phyloP scores from a whole-genome alignment of 2,329 filamentous ascomycete species.

The Ramularia endophylla region DNA sequence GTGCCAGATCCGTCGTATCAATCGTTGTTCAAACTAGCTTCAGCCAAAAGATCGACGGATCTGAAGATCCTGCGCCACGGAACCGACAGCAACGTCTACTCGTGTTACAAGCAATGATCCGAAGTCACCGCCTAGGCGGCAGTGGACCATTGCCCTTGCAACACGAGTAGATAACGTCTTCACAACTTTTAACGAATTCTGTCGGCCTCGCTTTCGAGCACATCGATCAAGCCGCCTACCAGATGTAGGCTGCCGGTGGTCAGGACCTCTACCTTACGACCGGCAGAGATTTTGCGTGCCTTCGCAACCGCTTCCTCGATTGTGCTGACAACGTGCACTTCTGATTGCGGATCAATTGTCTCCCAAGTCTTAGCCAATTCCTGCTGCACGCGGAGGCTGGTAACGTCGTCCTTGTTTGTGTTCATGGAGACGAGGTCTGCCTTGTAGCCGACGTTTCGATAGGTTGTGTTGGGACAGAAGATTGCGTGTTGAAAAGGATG shows the following conservation, averaged over 20 bases:
- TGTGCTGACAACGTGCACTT: constrained; percentile 55
- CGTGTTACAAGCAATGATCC: no score
- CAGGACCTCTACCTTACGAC: constrained; percentile 54
- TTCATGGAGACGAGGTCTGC: constrained; percentile 60
- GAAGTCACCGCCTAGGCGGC: no score
- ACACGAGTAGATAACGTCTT: no score
- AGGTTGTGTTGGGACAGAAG: constrained; percentile 75
- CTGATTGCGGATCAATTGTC: constrained; percentile 46
- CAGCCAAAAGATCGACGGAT: no score
- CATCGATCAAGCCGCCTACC: constrained; percentile 70
- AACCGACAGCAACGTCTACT: no score
- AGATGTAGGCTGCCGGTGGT: constrained; percentile 82
- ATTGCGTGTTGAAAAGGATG: constrained; percentile 64
- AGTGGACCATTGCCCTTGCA: no score
- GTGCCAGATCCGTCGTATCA: no score
- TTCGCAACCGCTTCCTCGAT: constrained; percentile 63
- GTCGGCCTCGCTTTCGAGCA: constrained; percentile 50
- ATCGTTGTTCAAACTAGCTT: no score
- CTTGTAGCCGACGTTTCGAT: constrained; percentile 53
- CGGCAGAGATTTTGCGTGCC: constrained; percentile 40
- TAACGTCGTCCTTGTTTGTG: constrained; percentile 52
- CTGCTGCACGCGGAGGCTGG: constrained; percentile 60
- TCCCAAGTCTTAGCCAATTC: constrained; percentile 57
- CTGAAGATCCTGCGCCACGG: no score
- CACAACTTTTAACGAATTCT: background rate